Percentiles rank a stretch among this genome's conserved stretches.
phyloP scores from a whole-genome alignment of 306 rosid genomes.

The Cicer chorassanicum region DNA sequence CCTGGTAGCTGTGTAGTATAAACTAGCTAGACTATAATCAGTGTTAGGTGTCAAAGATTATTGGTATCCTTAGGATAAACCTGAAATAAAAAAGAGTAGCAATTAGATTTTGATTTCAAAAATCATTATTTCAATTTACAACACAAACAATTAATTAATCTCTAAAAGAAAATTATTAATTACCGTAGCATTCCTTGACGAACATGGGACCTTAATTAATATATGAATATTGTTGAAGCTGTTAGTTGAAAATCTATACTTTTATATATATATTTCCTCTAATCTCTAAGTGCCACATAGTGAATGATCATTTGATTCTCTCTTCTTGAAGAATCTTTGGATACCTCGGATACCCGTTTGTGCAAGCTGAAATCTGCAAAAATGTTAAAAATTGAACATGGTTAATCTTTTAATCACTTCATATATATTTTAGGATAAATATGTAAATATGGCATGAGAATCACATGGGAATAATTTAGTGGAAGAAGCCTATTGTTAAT shows the following conservation, averaged over 20 bases:
- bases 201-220: constrained; percentile 5
- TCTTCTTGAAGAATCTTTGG: constrained; percentile 72
- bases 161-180: constrained; percentile 34
- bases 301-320: constrained; percentile 57
- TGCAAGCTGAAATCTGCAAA: constrained; percentile 87
- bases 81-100: constrained; percentile 10
- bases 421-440: background rate
- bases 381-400: constrained; percentile 31
- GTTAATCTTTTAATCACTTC: constrained; percentile 31
- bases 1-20: constrained; percentile 41
- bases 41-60: constrained; percentile 41
- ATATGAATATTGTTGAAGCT: constrained; percentile 37
- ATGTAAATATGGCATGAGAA: constrained; percentile 1
- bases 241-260: constrained; percentile 42
- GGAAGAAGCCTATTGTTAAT: constrained; percentile 32
- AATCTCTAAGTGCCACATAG: background rate
- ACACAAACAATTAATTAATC: background rate
- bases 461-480: constrained; percentile 31
- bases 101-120: constrained; percentile 9
- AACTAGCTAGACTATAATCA: background rate
- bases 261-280: constrained; percentile 1
- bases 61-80: constrained; percentile 52
- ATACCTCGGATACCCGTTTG: constrained; percentile 77
- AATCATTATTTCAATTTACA: constrained; percentile 9
- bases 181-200: constrained; percentile 48